phyloP scores from a whole-genome alignment of 2,329 filamentous ascomycete species.

The Beauveria sp. region DNA sequence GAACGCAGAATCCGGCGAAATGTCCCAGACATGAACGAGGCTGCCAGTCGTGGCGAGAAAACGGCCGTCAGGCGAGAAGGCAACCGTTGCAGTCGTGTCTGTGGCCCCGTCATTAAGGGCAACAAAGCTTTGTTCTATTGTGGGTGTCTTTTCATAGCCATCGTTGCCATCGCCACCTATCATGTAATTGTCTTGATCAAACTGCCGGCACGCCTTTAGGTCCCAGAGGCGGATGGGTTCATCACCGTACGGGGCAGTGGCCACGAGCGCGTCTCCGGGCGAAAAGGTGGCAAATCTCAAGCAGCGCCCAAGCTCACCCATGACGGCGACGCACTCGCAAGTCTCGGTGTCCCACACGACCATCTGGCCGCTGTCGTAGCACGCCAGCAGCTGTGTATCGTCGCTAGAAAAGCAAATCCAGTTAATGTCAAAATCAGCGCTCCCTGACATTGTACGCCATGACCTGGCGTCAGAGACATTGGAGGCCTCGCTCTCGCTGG shows the following conservation, averaged over 20 bases:
- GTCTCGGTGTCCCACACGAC: background rate
- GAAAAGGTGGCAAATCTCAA: background rate
- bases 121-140: background rate
- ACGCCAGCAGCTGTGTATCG: background rate
- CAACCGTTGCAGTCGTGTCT: background rate
- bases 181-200: background rate
- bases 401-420: background rate
- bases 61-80: background rate
- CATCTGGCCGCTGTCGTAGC: background rate
- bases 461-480: background rate
- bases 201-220: background rate
- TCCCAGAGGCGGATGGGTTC: background rate
- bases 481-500: background rate
- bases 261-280: background rate
- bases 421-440: background rate
- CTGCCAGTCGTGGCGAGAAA: background rate
- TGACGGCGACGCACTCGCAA: background rate
- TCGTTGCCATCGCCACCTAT: background rate
- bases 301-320: background rate
- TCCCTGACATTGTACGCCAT: background rate
- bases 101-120: background rate
- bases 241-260: background rate
- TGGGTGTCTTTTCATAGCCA: background rate
- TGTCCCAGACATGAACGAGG: background rate
- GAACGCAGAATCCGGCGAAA: background rate